phyloP scores from a whole-genome alignment of 2,329 filamentous ascomycete genomes.

The Gaeumannomyces sp. region DNA sequence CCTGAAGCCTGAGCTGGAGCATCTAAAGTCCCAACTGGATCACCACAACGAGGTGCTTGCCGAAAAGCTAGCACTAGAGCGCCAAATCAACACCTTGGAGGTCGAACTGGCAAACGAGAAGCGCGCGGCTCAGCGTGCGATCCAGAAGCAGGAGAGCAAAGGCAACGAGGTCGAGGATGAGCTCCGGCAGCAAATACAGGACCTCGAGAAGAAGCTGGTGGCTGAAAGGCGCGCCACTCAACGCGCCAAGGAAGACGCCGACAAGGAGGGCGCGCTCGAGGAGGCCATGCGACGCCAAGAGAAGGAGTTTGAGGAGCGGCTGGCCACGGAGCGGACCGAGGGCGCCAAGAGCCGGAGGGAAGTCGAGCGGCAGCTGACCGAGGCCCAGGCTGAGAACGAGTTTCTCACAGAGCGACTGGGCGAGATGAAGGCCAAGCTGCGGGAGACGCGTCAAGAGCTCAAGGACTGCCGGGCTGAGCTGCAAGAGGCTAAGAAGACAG shows the following conservation, averaged over 20 bases:
- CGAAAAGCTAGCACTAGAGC: conserved; percentile 75
- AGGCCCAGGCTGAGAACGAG: conserved; percentile 56
- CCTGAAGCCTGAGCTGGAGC: conserved; percentile 50
- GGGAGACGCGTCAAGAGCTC: conserved; percentile 63
- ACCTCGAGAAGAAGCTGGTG: conserved; percentile 35
- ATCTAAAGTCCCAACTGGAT: conserved; percentile 46
- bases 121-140: conserved; percentile 55
- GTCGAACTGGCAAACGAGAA: conserved; percentile 80
- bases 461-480: conserved; percentile 52
- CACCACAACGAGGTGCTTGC: conserved; percentile 63
- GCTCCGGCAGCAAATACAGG: conserved; percentile 24
- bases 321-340: conserved; percentile 20
- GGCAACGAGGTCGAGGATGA: conserved; percentile 27
- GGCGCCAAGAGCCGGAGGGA: conserved; percentile 26
- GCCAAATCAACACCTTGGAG: conserved; percentile 70
- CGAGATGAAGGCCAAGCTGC: conserved; percentile 63
- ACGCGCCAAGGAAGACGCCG: conserved; percentile 18
- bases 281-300: conserved; percentile 30
- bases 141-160: conserved; percentile 26
- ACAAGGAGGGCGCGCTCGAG: conserved; percentile 26
- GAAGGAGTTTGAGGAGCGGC: conserved; percentile 17
- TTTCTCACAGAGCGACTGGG: conserved; percentile 66
- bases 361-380: conserved; percentile 48
- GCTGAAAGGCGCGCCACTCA: conserved; percentile 21
- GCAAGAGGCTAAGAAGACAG: conserved; percentile 29